Evolutionary conservation across 306 rosid species (phyloP).

Genomic region (Mimosa bimucronata): DNA sequence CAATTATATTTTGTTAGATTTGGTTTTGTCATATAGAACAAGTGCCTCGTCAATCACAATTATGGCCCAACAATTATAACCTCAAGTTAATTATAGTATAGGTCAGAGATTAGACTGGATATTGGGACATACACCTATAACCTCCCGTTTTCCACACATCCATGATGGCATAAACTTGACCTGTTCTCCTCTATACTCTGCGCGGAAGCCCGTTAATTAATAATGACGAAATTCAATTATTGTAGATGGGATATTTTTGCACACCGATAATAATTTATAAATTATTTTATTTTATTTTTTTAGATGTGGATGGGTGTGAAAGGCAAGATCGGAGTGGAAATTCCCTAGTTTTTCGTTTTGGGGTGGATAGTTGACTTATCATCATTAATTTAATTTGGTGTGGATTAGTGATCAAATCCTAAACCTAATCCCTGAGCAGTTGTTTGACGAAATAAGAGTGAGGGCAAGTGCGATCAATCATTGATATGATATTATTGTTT

Average conservation of each 20-base stretch:
- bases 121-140: not conserved
- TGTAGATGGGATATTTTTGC: not conserved
- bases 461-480: conserved; percentile 32
- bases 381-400: not conserved
- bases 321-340: not conserved
- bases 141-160: not conserved
- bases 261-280: no score
- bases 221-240: not conserved
- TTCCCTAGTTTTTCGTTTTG: not conserved
- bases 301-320: not conserved
- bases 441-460: conserved; percentile 39
- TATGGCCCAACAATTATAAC: conserved; percentile 14
- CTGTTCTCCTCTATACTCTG: not conserved
- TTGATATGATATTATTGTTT: not conserved
- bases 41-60: not conserved
- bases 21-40: not conserved
- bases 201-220: not conserved
- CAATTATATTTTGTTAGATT: conserved; percentile 8
- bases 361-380: conserved; percentile 31
- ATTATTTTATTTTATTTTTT: not conserved
- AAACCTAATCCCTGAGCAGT: conserved; percentile 39
- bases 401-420: conserved; percentile 18
- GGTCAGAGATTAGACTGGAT: not conserved
- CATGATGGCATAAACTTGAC: not conserved
- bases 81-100: not conserved